Conservation (phyloP, 176 grass and related monocot species). For the Carex scoparia region DNA sequence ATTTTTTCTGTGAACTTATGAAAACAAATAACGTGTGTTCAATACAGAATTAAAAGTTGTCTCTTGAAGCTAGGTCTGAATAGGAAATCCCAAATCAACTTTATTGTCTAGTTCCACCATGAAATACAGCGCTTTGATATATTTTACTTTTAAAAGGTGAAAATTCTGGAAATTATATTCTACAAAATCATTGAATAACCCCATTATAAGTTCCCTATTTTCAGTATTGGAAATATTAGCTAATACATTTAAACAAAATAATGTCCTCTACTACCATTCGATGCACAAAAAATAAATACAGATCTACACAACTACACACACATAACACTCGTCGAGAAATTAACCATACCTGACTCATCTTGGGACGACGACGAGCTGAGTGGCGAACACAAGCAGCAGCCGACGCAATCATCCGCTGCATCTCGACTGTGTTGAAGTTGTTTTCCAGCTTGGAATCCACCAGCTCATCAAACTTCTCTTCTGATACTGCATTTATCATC, state of each 20-base stretch:
- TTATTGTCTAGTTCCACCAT: no score
- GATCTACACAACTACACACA: not conserved
- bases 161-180: not conserved
- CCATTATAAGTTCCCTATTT: not conserved
- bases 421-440: constrained; percentile 46
- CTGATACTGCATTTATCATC: constrained; percentile 38
- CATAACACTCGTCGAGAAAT: not conserved
- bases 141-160: not conserved
- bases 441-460: constrained; percentile 60
- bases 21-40: not conserved
- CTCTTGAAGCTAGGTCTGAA: not conserved
- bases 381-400: constrained; percentile 83
- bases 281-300: no score
- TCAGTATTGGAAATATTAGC: not conserved
- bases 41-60: not conserved
- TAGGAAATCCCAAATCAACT: no score
- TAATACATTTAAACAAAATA: not conserved
- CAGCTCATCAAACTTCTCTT: constrained; percentile 47
- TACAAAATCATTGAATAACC: not conserved
- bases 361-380: constrained; percentile 74
- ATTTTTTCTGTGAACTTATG: not conserved
- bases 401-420: constrained; percentile 67
- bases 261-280: no score
- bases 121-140: not conserved
- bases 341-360: constrained; percentile 74